phyloP scores from a whole-genome alignment of 2,329 filamentous ascomycete species.

The Cordyceps farinosa region DNA sequence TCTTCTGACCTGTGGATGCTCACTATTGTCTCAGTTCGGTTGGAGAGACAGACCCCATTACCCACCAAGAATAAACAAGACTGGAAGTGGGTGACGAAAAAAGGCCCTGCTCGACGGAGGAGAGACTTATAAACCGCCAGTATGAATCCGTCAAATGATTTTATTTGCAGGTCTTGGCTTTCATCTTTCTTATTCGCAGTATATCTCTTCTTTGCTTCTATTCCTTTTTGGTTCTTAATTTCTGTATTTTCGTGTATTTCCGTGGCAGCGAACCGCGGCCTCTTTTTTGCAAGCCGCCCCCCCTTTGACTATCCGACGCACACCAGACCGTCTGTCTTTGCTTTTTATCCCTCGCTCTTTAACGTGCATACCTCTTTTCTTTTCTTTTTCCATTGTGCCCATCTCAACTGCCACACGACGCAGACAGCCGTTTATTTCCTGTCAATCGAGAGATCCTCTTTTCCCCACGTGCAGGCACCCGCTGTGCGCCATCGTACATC shows the following conservation, averaged over 20 bases:
- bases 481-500: not conserved
- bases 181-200: too few species aligned
- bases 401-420: not conserved
- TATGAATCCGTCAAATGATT: too few species aligned
- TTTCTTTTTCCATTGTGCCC: conserved; percentile 9
- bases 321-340: not conserved
- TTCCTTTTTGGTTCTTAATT: too few species aligned
- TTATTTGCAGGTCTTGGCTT: too few species aligned
- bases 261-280: too few species aligned
- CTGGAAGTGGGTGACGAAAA: too few species aligned
- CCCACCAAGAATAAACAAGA: not conserved
- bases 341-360: not conserved
- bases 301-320: too few species aligned
- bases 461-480: conserved; percentile 5
- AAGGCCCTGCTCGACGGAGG: too few species aligned
- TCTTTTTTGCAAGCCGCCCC: not conserved
- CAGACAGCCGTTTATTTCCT: not conserved
- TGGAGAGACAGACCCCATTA: not conserved
- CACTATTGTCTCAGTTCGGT: conserved; percentile 5
- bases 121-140: too few species aligned
- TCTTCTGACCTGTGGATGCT: not conserved
- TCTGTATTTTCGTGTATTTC: too few species aligned
- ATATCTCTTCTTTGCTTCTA: not conserved
- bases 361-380: not conserved
- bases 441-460: not conserved